Conservation (phyloP, 139 green algal genomes). For the Chlamydomonas sp. region DNA sequence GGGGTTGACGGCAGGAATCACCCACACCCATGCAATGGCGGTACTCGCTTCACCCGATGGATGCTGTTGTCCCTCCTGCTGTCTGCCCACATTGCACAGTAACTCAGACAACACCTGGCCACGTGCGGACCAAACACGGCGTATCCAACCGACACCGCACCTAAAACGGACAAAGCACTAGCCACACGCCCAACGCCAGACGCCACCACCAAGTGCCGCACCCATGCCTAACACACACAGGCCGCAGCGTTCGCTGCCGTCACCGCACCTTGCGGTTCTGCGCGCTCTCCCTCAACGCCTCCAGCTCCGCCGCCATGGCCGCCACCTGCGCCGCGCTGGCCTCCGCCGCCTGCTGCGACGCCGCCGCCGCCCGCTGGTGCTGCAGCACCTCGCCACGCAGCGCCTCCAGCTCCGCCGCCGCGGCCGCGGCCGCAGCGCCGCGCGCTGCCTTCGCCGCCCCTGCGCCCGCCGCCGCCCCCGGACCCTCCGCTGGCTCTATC, state of each 20-base stretch:
- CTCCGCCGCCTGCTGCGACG: slow-evolving; percentile 24
- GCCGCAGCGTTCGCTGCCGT: not conserved
- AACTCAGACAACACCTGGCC: too few species aligned
- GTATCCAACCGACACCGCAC: too few species aligned
- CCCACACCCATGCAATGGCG: too few species aligned
- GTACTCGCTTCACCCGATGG: too few species aligned
- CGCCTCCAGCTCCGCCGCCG: slow-evolving; percentile 20
- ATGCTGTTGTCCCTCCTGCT: too few species aligned
- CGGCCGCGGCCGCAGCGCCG: slow-evolving; percentile 9
- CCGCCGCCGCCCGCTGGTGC: slow-evolving; percentile 13
- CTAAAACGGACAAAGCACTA: too few species aligned
- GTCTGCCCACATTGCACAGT: too few species aligned
- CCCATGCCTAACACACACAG: not conserved
- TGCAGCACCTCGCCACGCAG: slow-evolving; percentile 31
- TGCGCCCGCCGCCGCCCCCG: too few species aligned
- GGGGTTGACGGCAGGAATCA: too few species aligned
- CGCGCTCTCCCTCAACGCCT: slow-evolving; percentile 4
- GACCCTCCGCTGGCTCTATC: not conserved
- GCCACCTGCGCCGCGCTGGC: slow-evolving; percentile 44
- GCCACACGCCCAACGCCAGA: too few species aligned
- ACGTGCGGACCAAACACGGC: too few species aligned
- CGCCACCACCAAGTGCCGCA: not conserved
- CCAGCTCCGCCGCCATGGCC: slow-evolving; percentile 44
- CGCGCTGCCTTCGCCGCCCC: not conserved
- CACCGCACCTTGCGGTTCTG: slow-evolving; percentile 14